Conservation (phyloP, 805 yeast genomes). For the Candida chilensis region DNA sequence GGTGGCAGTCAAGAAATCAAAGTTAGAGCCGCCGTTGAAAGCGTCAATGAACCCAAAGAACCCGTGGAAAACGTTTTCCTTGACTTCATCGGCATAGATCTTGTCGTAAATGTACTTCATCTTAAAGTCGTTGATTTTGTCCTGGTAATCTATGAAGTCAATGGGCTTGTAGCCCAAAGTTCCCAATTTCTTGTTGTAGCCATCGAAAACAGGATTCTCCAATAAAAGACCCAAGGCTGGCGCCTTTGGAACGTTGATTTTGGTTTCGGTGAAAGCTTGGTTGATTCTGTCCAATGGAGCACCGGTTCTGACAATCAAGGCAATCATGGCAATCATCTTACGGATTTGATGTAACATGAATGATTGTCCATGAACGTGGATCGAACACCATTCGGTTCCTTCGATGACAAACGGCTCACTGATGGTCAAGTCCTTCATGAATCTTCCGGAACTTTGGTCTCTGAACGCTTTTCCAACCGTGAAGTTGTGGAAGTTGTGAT, state of each 20-base stretch:
- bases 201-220: constrained; percentile 88
- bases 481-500: constrained; percentile 88
- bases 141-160: constrained; percentile 54
- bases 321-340: constrained; percentile 95
- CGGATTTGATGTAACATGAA: constrained; percentile 98
- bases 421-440: constrained; percentile 70
- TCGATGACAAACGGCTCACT: constrained; percentile 87
- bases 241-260: constrained; percentile 91
- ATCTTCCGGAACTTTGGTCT: constrained; percentile 80
- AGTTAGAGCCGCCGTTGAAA: constrained; percentile 53
- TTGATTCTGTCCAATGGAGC: constrained; percentile 69
- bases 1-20: constrained; percentile 46
- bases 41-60: constrained; percentile 88
- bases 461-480: constrained; percentile 74
- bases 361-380: constrained; percentile 96
- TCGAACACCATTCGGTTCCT: constrained; percentile 92
- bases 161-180: constrained; percentile 73
- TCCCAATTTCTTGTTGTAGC: constrained; percentile 63
- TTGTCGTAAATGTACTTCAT: constrained; percentile 84
- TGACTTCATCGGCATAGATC: constrained; percentile 82
- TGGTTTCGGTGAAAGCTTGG: constrained; percentile 67
- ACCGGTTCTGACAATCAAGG: constrained; percentile 77
- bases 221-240: constrained; percentile 89
- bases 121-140: constrained; percentile 79
- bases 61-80: constrained; percentile 82